phyloP scores from a whole-genome alignment of 306 rosid species.

The Sicyos baderoa region DNA sequence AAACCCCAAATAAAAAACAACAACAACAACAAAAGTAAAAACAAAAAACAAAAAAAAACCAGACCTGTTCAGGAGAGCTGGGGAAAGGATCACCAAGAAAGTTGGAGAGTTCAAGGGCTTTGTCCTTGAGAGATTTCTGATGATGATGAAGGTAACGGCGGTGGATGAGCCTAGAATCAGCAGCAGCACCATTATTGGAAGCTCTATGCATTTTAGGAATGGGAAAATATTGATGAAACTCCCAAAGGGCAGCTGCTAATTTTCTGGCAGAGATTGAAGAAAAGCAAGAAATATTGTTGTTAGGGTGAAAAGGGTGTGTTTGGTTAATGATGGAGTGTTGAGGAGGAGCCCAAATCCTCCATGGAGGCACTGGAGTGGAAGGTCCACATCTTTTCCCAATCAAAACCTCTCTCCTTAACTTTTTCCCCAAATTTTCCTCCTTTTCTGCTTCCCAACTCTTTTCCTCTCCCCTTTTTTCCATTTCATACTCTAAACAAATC shows the following conservation, averaged over 20 bases:
- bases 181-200: slow-evolving; percentile 29
- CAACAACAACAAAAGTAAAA: background rate
- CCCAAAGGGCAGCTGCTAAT: slow-evolving; percentile 83
- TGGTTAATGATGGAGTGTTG: slow-evolving; percentile 28
- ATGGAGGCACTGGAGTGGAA: slow-evolving; percentile 59
- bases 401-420: slow-evolving; percentile 35
- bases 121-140: slow-evolving; percentile 30
- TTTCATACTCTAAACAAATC: background rate
- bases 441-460: slow-evolving; percentile 30
- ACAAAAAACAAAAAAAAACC: background rate
- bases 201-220: slow-evolving; percentile 58
- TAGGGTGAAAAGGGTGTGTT: background rate
- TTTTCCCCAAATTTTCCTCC: slow-evolving; percentile 73
- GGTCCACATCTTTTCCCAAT: slow-evolving; percentile 55
- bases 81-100: slow-evolving; percentile 58
- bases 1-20: background rate
- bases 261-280: slow-evolving; percentile 46
- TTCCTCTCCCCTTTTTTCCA: slow-evolving; percentile 25
- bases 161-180: slow-evolving; percentile 33
- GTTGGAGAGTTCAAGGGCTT: slow-evolving; percentile 42
- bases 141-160: slow-evolving; percentile 36
- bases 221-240: slow-evolving; percentile 30
- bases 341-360: slow-evolving; percentile 35
- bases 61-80: slow-evolving; percentile 73
- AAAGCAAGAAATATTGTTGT: too few relatives aligned